Percentiles rank a stretch among this genome's conserved stretches.
Conservation (phyloP, 225 moss, liverwort and hornwort genomes). For the Pleurozium schreberi region DNA sequence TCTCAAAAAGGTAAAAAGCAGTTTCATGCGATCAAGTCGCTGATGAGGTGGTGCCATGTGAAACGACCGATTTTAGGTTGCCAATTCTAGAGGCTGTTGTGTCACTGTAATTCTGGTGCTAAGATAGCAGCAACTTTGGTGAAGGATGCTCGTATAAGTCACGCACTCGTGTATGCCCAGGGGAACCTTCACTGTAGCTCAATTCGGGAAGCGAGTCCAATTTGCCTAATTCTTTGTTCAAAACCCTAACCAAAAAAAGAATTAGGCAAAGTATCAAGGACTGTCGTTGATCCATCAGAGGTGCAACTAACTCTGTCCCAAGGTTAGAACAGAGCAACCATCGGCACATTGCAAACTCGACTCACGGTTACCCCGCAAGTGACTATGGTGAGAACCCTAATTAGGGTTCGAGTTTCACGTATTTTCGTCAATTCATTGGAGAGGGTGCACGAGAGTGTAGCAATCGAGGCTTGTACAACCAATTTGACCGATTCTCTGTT, state of each 20-base stretch:
- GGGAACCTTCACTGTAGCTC: not conserved
- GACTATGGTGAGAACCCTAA: not conserved
- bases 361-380: not conserved
- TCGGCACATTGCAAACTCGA: not conserved
- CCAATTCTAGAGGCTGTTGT: not conserved
- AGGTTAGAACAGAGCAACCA: not conserved
- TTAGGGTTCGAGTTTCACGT: not conserved
- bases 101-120: not conserved
- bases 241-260: not conserved
- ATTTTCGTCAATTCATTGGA: not conserved
- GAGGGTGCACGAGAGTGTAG: not conserved
- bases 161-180: not conserved
- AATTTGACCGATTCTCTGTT: not conserved
- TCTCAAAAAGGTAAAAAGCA: not conserved
- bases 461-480: not conserved
- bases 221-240: not conserved
- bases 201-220: not conserved
- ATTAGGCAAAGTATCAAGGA: not conserved
- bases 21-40: not conserved
- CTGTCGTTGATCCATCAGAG: not conserved
- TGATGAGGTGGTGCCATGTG: not conserved
- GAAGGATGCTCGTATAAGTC: not conserved
- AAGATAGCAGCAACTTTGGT: not conserved
- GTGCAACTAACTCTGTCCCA: not conserved
- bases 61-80: not conserved